Base-by-base conservation (phyloP, 495 filamentous ascomycete species). In the Rhypophila decipiens region DNA sequence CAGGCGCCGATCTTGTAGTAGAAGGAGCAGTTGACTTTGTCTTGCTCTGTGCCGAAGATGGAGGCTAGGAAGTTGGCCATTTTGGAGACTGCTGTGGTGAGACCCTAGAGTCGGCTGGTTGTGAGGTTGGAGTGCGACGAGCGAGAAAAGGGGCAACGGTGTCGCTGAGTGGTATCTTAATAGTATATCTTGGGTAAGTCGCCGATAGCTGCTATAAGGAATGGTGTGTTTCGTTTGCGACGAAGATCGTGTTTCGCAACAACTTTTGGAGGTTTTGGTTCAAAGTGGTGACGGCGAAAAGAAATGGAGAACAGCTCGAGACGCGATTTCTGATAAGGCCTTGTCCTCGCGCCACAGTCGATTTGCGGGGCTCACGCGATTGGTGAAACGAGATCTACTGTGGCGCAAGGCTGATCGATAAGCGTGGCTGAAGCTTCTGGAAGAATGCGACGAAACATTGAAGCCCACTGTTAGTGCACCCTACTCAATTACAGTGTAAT, bases 11-110 rank as follows among this genome's bases (percentile, higher is more conserved):
- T 98, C 73, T 67, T 67, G 60, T 58, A 61, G 52, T 65, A 63
- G 55, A 63, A 72, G 54, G 52, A 66, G 70, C 71, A 74, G 67
- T 74, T 74, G 57, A 74, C 64, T 66, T 97, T 98, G 82, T 98
- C 93, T 67, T 96, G 94, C 75, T 98, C 94, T 7, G 93, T 98
- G 60, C 93, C 93, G 80, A 98, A 98, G 73, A 98, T 98, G 61
- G 88, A 95, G 65, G 93, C 93, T 66, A 98, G 89, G 64, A 97
- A 98, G 80, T 95, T 96, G 65, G 91, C 91, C 76, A 80, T 80
- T 35, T 57, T 73, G 24, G 20, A 17, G 36, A 18, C 9, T 18
- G 36, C 9, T 9, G 36, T 18, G 20, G 9, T 17, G 45, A 21
- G 18, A 34, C 3, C 20, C 41, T 24, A 5, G 34, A 36, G 34